Percentiles rank a stretch among this genome's conserved stretches.
phyloP scores from a whole-genome alignment of 2,329 filamentous ascomycete species.

The Colletotrichum shisoi region DNA sequence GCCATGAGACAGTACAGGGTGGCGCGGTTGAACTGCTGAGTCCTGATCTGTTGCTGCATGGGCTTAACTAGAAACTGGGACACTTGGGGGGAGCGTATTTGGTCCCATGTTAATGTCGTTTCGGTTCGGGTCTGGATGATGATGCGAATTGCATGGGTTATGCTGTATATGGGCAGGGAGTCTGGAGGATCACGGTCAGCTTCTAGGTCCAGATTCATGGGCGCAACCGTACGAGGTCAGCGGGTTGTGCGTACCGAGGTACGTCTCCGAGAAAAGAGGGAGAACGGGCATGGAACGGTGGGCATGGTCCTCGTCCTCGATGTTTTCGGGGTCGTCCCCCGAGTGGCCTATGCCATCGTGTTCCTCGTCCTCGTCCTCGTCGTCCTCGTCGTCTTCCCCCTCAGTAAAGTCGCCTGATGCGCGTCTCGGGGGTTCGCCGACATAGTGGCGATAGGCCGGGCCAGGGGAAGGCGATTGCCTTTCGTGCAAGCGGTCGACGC shows the following conservation, averaged over 20 bases:
- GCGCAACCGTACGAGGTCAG: constrained; percentile 24
- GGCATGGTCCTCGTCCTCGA: constrained; percentile 49
- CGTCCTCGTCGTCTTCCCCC: constrained; percentile 64
- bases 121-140: constrained; percentile 86
- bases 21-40: constrained; percentile 82
- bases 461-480: constrained; percentile 38
- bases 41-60: constrained; percentile 87
- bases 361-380: constrained; percentile 57
- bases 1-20: constrained; percentile 91
- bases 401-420: constrained; percentile 72
- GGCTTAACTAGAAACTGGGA: constrained; percentile 96
- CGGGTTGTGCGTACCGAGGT: constrained; percentile 67
- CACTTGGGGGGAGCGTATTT: constrained; percentile 92
- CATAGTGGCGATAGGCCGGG: constrained; percentile 47
- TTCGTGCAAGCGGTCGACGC: constrained; percentile 32
- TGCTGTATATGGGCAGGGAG: constrained; percentile 84
- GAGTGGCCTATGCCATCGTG: constrained; percentile 43
- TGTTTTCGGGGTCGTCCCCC: constrained; percentile 48
- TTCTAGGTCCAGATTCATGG: not conserved
- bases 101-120: constrained; percentile 92
- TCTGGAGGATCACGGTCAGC: constrained; percentile 60
- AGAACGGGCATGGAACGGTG: constrained; percentile 57
- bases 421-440: constrained; percentile 53
- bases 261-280: constrained; percentile 80
- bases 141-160: constrained; percentile 88